phyloP scores from a whole-genome alignment of 352 stramenopile species.

The Phytophthora cactorum region DNA sequence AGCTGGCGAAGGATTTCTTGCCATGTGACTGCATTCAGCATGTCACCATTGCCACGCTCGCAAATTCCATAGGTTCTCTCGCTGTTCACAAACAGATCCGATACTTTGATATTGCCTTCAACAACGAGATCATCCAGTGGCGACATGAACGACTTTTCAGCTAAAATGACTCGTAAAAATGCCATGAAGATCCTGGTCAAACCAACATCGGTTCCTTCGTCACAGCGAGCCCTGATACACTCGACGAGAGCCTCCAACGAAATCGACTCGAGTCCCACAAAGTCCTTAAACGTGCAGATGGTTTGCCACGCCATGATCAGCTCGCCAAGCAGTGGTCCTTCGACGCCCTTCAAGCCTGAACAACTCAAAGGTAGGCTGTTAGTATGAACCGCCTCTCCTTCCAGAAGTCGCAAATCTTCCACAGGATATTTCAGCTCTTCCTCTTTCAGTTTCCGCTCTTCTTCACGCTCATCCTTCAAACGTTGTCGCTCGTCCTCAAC shows the following conservation, averaged over 20 bases:
- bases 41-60: constrained; percentile 68
- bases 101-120: constrained; percentile 83
- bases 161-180: constrained; percentile 71
- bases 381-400: constrained; percentile 37
- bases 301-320: constrained; percentile 85
- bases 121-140: constrained; percentile 78
- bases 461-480: constrained; percentile 60
- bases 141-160: constrained; percentile 83
- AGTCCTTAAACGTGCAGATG: constrained; percentile 76
- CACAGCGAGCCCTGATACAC: constrained; percentile 52
- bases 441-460: constrained; percentile 68
- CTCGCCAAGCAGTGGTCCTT: constrained; percentile 69
- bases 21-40: constrained; percentile 84
- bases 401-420: constrained; percentile 71
- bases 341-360: constrained; percentile 54
- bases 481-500: constrained; percentile 57
- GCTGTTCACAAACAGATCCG: constrained; percentile 74
- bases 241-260: constrained; percentile 68
- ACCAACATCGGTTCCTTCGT: constrained; percentile 51
- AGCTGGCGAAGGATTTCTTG: constrained; percentile 85
- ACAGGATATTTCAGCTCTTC: constrained; percentile 72
- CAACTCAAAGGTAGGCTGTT: constrained; percentile 46
- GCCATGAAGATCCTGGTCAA: constrained; percentile 77
- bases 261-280: constrained; percentile 64
- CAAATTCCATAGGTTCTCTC: constrained; percentile 82